Base-by-base conservation (phyloP, 192 early-diverging fungal genomes). In the Ambispora gerdemannii region DNA sequence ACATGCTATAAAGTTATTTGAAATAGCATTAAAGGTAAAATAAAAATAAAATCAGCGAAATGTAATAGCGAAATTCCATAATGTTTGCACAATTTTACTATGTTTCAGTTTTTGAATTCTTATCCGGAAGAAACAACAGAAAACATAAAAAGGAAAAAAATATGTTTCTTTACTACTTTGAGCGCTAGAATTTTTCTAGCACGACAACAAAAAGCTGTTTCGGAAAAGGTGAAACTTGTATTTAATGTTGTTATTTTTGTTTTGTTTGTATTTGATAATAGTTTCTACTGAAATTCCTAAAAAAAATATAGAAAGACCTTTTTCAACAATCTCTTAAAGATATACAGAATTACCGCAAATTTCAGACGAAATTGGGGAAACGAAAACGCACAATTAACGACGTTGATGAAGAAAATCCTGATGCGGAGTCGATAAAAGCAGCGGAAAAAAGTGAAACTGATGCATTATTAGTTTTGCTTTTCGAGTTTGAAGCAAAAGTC, bases 401-500 rank as follows among this genome's bases (percentile, higher is more conserved):
- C 27, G 35, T 24, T 28, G 24, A 36, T n/a, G 49, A 43, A 32
- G 67, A 70, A 28, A 17, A 25, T 30, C 17, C 13, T 19, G 13
- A 33, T 34, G 10, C 22, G 34, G 28, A 62, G 4, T n/a, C 59
- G 20, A 47, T 47, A 6, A 47, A 47, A 47, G 17, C 17, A 47
- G 43, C 43, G 17, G 43, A 17, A 63, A 66, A 24, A 38, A 11
- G 28, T 19, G 10, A 66, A 66, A 66, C 15, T 17, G 67, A 70
- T 70, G n/a, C 52, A 10, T n/a, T 70, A 7, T n/a, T 73, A 27
- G 20, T 73, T 22, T 25, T 67, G 11, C 58, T 73, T 38, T 73
- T 73, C 32, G 72, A 73, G 22, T 73, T 67, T 56, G 72, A 73
- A 56, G 72, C 72, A n/a, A 73, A 62, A 58, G 33, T 56, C 11